Evolutionary conservation across 1,284 basidiomycete species (phyloP).

Genomic region (Wolfiporia cocos): DNA sequence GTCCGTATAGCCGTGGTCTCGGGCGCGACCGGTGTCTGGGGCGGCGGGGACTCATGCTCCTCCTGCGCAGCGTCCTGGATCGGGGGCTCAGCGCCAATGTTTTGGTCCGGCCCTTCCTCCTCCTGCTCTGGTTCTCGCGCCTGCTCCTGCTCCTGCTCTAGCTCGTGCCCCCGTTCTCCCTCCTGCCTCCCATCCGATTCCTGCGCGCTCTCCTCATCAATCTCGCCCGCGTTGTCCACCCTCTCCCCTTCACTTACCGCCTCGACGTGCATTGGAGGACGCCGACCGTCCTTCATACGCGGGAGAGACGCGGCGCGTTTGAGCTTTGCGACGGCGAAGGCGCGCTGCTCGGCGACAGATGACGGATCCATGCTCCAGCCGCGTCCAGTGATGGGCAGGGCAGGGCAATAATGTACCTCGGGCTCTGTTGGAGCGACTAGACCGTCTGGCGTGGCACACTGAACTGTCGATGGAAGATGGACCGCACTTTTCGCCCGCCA

Average conservation of each 20-base stretch:
- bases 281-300: slow-evolving; percentile 79
- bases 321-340: slow-evolving; percentile 82
- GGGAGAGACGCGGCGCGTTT: slow-evolving; percentile 87
- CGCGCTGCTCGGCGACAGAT: slow-evolving; percentile 64
- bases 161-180: slow-evolving; percentile 17
- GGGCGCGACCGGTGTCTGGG: slow-evolving; percentile 19
- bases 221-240: slow-evolving; percentile 29
- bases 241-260: slow-evolving; percentile 74
- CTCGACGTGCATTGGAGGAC: slow-evolving; percentile 78
- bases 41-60: slow-evolving; percentile 15
- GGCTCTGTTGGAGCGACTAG: slow-evolving; percentile 21
- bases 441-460: slow-evolving; percentile 17
- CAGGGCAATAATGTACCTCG: slow-evolving; percentile 21
- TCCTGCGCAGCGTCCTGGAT: slow-evolving; percentile 15
- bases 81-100: slow-evolving; percentile 18
- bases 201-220: slow-evolving; percentile 17
- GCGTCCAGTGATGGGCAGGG: slow-evolving; percentile 15
- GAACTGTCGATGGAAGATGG: slow-evolving; percentile 9
- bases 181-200: slow-evolving; percentile 22
- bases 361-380: slow-evolving; percentile 34
- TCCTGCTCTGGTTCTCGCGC: slow-evolving; percentile 20
- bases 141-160: slow-evolving; percentile 13
- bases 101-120: slow-evolving; percentile 19
- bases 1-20: slow-evolving; percentile 24
- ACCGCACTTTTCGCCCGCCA: slow-evolving; percentile 14